Evolutionary conservation across 2,329 filamentous ascomycete genomes (phyloP).

Genomic region (Calonectria naviculata): DNA sequence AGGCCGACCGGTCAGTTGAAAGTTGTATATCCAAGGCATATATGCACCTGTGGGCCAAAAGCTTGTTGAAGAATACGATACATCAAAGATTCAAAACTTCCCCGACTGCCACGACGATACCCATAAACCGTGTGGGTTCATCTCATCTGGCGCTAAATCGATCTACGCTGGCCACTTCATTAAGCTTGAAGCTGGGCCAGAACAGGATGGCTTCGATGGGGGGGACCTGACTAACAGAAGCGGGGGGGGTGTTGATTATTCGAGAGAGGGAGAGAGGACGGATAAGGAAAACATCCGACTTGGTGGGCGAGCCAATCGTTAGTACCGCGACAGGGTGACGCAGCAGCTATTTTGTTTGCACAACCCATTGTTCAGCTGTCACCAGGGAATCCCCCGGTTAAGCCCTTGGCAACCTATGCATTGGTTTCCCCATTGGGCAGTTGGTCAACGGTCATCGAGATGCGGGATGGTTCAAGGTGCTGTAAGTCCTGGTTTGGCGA

Average conservation of each 20-base stretch:
- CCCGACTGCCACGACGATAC: background rate
- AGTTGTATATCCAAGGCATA: background rate
- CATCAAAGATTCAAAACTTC: background rate
- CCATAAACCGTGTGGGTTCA: background rate
- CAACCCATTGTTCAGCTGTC: background rate
- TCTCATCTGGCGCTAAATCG: background rate
- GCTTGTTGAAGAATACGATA: background rate
- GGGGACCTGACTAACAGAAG: background rate
- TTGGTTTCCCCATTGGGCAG: background rate
- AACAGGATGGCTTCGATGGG: background rate
- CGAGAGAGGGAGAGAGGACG: background rate
- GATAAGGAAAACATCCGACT: background rate
- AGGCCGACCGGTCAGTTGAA: background rate
- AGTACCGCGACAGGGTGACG: background rate
- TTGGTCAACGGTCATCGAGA: background rate
- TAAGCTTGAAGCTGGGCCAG: background rate
- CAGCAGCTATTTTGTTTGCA: slow-evolving; percentile 1
- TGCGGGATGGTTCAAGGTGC: background rate
- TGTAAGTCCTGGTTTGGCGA: background rate
- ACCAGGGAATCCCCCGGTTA: background rate
- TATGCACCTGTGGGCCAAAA: background rate
- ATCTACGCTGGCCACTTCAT: background rate
- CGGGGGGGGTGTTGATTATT: too few relatives aligned
- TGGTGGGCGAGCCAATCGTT: background rate
- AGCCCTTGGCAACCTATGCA: background rate